phyloP scores from a whole-genome alignment of 495 filamentous ascomycete genomes.

The Cercophora sp. region DNA sequence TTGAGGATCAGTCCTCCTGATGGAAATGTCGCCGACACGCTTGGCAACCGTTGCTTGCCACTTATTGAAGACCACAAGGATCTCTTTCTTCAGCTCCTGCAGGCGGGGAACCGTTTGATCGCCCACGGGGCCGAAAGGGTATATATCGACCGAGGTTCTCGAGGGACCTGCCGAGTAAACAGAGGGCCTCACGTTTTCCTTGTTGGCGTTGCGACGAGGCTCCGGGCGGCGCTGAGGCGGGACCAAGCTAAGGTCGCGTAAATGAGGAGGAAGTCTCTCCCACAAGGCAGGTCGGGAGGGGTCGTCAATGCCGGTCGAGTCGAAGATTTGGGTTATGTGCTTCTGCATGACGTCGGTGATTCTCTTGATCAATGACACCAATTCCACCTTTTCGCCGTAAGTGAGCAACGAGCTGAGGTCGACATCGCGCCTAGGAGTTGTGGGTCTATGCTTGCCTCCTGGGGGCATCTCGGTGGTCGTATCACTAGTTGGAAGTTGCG shows the following conservation, averaged over 20 bases:
- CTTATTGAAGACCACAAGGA: conserved; percentile 38
- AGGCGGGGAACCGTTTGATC: conserved; percentile 20
- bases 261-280: conserved; percentile 26
- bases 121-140: conserved; percentile 11
- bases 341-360: conserved; percentile 48
- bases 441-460: conserved; percentile 15
- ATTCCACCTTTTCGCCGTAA: conserved; percentile 25
- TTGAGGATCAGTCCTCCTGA: conserved; percentile 26
- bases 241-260: conserved; percentile 29
- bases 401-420: conserved; percentile 32
- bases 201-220: conserved; percentile 8
- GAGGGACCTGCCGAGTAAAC: no score
- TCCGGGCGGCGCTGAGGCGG: conserved; percentile 12
- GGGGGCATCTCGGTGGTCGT: conserved; percentile 25
- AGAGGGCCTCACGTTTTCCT: conserved; percentile 29
- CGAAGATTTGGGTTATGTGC: conserved; percentile 44
- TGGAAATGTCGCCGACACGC: conserved; percentile 39
- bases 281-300: conserved; percentile 23
- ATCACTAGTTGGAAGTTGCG: conserved; percentile 15
- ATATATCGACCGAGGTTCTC: conserved; percentile 10
- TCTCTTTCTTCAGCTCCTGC: conserved; percentile 43
- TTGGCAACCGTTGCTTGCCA: conserved; percentile 38
- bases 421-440: conserved; percentile 26
- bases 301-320: conserved; percentile 26
- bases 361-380: conserved; percentile 33